Evolutionary conservation across 2,329 filamentous ascomycete species (phyloP).

Genomic region (Daldinia eschscholtzii): DNA sequence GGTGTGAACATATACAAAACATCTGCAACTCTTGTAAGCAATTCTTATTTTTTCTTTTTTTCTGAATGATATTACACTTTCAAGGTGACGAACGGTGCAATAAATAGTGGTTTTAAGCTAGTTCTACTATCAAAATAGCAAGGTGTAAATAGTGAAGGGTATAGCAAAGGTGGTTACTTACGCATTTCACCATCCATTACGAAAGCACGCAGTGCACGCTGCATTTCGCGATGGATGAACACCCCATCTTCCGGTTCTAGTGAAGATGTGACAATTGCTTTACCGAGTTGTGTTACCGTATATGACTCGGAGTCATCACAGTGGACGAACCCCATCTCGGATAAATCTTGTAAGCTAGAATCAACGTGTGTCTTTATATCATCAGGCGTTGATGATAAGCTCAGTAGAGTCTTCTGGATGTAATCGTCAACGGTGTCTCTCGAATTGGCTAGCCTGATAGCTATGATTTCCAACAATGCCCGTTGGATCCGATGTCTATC

Average conservation of each 20-base stretch:
- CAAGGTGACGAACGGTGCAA: neutral
- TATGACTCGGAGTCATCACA: slow-evolving; percentile 65
- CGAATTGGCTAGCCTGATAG: slow-evolving; percentile 75
- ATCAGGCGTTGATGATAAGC: slow-evolving; percentile 64
- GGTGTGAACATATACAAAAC: slow-evolving; percentile 83
- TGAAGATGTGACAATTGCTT: slow-evolving; percentile 78
- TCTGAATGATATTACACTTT: neutral
- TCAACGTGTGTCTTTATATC: slow-evolving; percentile 67
- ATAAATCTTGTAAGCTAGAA: slow-evolving; percentile 70
- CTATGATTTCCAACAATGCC: slow-evolving; percentile 79
- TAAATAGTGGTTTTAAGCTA: neutral
- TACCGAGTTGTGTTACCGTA: slow-evolving; percentile 73
- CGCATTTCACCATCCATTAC: slow-evolving; percentile 85
- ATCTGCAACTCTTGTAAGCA: slow-evolving; percentile 35
- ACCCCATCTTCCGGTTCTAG: slow-evolving; percentile 81
- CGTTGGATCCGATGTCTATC: slow-evolving; percentile 77
- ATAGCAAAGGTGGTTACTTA: slow-evolving; percentile 22
- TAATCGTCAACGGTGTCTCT: slow-evolving; percentile 75
- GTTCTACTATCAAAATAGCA: neutral
- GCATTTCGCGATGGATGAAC: slow-evolving; percentile 78
- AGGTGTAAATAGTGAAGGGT: neutral
- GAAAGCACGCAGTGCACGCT: slow-evolving; percentile 75
- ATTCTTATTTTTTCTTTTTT: neutral
- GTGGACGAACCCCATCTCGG: slow-evolving; percentile 67
- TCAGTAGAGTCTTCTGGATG: slow-evolving; percentile 75